Conservation (phyloP, 495 filamentous ascomycete genomes). For the Penicillium ochrochloron region DNA sequence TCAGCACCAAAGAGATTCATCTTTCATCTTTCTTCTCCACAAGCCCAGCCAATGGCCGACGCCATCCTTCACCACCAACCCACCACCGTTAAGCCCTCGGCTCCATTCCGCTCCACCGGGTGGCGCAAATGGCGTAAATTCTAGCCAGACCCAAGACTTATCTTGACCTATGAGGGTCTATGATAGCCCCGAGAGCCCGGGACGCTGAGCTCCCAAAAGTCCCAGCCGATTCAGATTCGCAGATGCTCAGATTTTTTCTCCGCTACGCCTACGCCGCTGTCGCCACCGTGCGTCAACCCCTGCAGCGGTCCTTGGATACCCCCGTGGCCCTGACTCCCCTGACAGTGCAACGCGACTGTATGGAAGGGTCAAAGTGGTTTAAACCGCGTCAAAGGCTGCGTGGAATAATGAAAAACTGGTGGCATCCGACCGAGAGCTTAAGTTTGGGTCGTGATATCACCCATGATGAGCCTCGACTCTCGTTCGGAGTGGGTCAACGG, state of each 20-base stretch:
- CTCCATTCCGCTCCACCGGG: slow-evolving; percentile 19
- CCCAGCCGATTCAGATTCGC: neutral
- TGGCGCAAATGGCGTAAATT: slow-evolving; percentile 18
- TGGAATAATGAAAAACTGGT: neutral
- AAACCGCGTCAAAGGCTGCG: neutral
- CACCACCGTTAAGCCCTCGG: slow-evolving; percentile 5
- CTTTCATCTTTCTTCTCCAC: neutral
- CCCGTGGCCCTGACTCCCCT: neutral
- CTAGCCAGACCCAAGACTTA: neutral
- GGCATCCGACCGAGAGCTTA: no score
- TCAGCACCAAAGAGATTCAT: neutral
- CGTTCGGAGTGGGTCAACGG: slow-evolving; percentile 6
- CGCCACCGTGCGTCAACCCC: slow-evolving; percentile 18
- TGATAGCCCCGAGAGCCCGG: neutral
- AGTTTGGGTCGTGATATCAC: neutral
- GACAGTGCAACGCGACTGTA: neutral
- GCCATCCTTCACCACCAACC: neutral
- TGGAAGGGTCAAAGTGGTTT: no score
- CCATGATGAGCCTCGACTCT: neutral
- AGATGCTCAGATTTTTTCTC: slow-evolving; percentile 6
- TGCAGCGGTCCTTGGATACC: neutral
- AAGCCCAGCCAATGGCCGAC: slow-evolving; percentile 2
- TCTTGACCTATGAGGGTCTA: neutral
- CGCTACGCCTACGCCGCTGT: slow-evolving; percentile 13
- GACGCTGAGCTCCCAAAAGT: neutral